Evolutionary conservation across 1,139 yeast genomes (phyloP), one percentile per base, ranked within the genome.

Genomic region (Debaryomyces robertsiae): DNA sequence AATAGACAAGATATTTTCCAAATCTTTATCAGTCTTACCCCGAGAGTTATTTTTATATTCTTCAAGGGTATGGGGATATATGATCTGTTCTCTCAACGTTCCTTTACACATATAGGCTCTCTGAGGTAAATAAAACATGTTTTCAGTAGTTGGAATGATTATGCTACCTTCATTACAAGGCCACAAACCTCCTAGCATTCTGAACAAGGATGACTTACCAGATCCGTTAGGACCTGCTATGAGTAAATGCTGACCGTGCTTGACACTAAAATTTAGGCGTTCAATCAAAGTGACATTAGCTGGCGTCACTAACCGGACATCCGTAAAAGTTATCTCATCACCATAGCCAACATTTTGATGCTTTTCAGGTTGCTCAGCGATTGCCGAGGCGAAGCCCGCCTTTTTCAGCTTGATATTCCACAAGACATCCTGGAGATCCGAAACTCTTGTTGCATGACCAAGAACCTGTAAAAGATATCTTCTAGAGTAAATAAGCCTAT

Each of bases 201-300:
- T 77, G 63, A 91, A 91, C 44, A 91, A 67, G 0, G 97, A 90
- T 0, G 96, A 89, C 63, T 91, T 91, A 27, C 98, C 98, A 43
- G 95, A 87, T 2, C 97, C 97, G 58, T 91, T 91, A 6, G 97
- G 97, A 0, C 97, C 98, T 6, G 93, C 93, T 58, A 91, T 90
- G 45, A 91, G 73, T 43, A 91, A 70, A 62, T 91, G 95, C 43
- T 90, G 84, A 24, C 97, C 97, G 32, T 80, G 84, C 47, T 82
- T 79, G 42, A 91, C 79, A 39, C 82, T 73, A 61, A 91, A 90
- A 31, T 79, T 73, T 52, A 91, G 72, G 28, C 79, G 75, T 39
- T 77, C 75, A 27, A 87, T 83, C 43, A 91, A 71, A 0, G 84
- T 75, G 37, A 88, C 94, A 42, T 89, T 83, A 3, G 87, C 84